Conservation (phyloP, 495 filamentous ascomycete species). For the Penicillium subrubescens region DNA sequence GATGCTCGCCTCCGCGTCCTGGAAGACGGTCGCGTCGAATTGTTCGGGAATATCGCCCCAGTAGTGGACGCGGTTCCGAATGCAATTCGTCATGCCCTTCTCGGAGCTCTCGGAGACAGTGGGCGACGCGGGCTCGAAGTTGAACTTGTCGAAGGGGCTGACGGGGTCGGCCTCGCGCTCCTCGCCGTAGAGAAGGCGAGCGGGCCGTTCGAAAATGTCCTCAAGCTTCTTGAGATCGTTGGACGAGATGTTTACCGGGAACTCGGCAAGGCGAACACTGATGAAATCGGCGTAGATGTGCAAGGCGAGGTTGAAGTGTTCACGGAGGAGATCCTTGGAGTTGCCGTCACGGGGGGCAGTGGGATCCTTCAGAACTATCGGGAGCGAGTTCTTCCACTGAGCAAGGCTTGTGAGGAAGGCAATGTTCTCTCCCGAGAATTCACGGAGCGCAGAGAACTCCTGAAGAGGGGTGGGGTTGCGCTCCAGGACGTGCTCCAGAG, state of each 20-base stretch:
- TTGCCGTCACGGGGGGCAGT: slow-evolving; percentile 17
- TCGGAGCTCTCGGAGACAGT: slow-evolving; percentile 24
- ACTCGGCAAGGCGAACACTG: slow-evolving; percentile 56
- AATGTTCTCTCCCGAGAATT: slow-evolving; percentile 71
- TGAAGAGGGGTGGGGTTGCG: slow-evolving; percentile 58
- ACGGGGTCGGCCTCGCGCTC: slow-evolving; percentile 30
- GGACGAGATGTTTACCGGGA: slow-evolving; percentile 64
- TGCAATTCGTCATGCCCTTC: slow-evolving; percentile 22
- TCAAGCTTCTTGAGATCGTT: slow-evolving; percentile 51
- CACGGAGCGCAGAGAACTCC: slow-evolving; percentile 60
- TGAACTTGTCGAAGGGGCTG: slow-evolving; percentile 36
- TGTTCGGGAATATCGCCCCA: slow-evolving; percentile 47
- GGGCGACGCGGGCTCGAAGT: slow-evolving; percentile 24
- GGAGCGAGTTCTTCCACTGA: slow-evolving; percentile 51
- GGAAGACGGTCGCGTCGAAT: slow-evolving; percentile 58
- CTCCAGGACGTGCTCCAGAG: slow-evolving; percentile 59
- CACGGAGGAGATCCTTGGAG: slow-evolving; percentile 33
- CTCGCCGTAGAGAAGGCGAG: slow-evolving; percentile 37
- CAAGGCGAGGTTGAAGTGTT: slow-evolving; percentile 54
- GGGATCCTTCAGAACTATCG: slow-evolving; percentile 21
- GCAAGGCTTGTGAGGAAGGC: slow-evolving; percentile 61
- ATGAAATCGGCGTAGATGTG: slow-evolving; percentile 61
- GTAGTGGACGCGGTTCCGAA: slow-evolving; percentile 35
- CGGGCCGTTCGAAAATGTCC: slow-evolving; percentile 48
- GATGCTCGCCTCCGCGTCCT: slow-evolving; percentile 60